Conservation (phyloP, 306 rosid species). For the Fragaria nilgerrensis region DNA sequence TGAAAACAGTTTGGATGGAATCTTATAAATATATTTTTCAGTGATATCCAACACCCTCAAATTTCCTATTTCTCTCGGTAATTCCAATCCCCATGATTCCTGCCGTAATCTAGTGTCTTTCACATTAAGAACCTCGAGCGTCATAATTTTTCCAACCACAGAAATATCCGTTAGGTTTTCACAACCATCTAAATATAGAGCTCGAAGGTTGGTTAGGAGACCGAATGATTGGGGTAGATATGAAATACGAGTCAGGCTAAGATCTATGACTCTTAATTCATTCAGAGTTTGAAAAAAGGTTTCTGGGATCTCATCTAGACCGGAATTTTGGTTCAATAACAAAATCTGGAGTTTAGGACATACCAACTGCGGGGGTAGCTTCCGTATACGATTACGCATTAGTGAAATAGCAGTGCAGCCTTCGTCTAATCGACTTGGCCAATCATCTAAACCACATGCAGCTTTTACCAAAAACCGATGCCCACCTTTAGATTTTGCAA, state of each 20-base stretch:
- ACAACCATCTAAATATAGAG: not conserved
- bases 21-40: too few relatives aligned
- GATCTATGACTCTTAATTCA: not conserved
- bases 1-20: too few relatives aligned
- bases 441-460: too few relatives aligned
- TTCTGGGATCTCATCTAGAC: not conserved
- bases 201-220: not conserved
- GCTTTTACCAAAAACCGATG: too few relatives aligned
- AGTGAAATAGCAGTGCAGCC: too few relatives aligned
- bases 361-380: conserved; percentile 1
- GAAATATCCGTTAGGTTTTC: not conserved
- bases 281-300: not conserved
- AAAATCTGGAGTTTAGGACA: too few relatives aligned
- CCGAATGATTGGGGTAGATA: not conserved
- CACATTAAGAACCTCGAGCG: not conserved
- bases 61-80: too few relatives aligned
- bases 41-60: too few relatives aligned
- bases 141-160: not conserved
- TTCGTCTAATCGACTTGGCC: too few relatives aligned
- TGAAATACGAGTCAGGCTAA: not conserved
- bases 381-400: not conserved
- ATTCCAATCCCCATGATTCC: too few relatives aligned
- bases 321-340: not conserved
- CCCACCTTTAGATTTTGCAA: not conserved
- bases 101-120: too few relatives aligned